phyloP scores from a whole-genome alignment of 805 yeast species.

The Cyberlindnera suaveolens region DNA sequence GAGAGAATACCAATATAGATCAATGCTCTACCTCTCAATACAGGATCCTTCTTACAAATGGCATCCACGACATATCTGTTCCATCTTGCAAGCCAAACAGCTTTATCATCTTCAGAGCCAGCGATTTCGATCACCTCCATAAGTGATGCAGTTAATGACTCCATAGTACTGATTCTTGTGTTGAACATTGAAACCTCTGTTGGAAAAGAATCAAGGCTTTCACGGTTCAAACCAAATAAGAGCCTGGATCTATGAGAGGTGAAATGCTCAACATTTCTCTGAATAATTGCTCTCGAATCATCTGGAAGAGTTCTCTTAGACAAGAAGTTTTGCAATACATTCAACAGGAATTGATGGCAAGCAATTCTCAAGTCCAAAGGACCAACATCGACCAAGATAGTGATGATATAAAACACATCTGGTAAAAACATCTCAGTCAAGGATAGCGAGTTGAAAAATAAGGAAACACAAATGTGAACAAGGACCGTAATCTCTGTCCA shows the following conservation, averaged over 20 bases:
- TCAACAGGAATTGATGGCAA: conserved; percentile 55
- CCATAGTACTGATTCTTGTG: conserved; percentile 39
- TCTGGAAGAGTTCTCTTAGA: conserved; percentile 46
- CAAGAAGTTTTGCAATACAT: conserved; percentile 63
- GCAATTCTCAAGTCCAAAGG: conserved; percentile 50
- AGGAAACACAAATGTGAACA: conserved; percentile 52
- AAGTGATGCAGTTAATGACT: conserved; percentile 51
- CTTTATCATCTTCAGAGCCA: conserved; percentile 40
- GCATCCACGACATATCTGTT: conserved; percentile 56
- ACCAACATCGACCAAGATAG: conserved; percentile 49
- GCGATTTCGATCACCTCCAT: conserved; percentile 45
- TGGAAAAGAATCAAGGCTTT: conserved; percentile 31
- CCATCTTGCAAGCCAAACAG: conserved; percentile 62
- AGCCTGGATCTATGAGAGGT: conserved; percentile 60
- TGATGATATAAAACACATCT: conserved; percentile 62
- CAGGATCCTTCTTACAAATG: conserved; percentile 48
- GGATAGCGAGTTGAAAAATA: conserved; percentile 64
- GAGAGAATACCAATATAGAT: conserved; percentile 66
- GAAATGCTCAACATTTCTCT: conserved; percentile 34
- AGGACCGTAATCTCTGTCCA: conserved; percentile 71
- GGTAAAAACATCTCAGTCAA: conserved; percentile 61
- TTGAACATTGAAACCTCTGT: conserved; percentile 32
- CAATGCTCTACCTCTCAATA: conserved; percentile 62
- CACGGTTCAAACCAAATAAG: conserved; percentile 64
- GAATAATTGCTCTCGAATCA: conserved; percentile 34